A percentile compares a stretch with the other conserved stretches of the same genome.
These are phyloP conservation scores for Dipteronia dyeriana DNA, from an alignment of 345 rosid species.

Conservation along the genomic window DNA sequence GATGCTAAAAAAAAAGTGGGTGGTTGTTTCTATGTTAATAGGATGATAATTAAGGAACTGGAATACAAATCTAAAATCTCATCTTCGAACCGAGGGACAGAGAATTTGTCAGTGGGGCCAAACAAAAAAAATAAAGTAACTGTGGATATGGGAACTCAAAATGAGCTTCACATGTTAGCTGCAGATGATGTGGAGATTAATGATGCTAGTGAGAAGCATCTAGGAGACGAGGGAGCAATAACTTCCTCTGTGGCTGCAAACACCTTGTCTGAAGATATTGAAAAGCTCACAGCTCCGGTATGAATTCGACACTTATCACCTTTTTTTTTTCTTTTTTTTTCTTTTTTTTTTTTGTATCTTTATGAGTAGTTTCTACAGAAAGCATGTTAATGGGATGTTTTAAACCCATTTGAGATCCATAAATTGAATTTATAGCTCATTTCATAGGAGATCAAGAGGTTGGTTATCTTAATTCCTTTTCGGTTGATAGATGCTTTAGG, in stretches of 20 bases:
- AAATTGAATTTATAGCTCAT: neutral
- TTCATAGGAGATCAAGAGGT: neutral
- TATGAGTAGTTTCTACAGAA: neutral
- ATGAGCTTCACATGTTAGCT: slow-evolving; percentile 7
- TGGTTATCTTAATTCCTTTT: neutral
- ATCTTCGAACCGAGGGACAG: slow-evolving; percentile 17
- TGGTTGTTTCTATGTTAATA: slow-evolving; percentile 39
- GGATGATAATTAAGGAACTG: slow-evolving; percentile 43
- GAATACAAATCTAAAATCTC: slow-evolving; percentile 28
- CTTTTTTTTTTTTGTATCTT: neutral
- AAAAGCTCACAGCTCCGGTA: slow-evolving; percentile 6
- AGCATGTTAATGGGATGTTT: neutral
- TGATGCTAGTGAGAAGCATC: slow-evolving; percentile 19
- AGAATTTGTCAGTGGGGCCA: slow-evolving; percentile 6
- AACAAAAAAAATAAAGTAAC: slow-evolving; percentile 9
- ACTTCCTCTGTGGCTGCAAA: neutral
- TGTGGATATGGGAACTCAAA: slow-evolving; percentile 17
- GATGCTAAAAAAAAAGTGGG: slow-evolving; percentile 40
- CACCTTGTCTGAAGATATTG: slow-evolving; percentile 13
- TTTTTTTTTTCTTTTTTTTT: too few relatives aligned
- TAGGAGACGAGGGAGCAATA: slow-evolving; percentile 21
- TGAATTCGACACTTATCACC: neutral
- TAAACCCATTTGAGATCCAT: too few relatives aligned
- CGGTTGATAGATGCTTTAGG: neutral
- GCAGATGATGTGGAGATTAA: slow-evolving; percentile 13